A percentile compares a stretch with the other conserved stretches of the same genome.
phyloP scores from a whole-genome alignment of 2,329 filamentous ascomycete genomes.

The Dissoconium aciculare region DNA sequence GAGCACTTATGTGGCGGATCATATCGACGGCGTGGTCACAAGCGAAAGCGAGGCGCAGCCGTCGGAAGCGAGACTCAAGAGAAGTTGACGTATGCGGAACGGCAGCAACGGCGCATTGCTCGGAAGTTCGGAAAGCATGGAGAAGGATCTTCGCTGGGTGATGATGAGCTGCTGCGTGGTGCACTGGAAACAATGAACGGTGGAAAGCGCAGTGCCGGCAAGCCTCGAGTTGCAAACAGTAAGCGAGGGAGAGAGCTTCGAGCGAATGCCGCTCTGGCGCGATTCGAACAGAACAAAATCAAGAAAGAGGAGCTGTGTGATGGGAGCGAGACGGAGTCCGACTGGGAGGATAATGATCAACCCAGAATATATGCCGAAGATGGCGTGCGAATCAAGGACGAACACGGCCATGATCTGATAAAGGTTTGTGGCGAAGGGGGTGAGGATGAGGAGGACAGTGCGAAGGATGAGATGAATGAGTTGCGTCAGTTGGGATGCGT shows the following conservation, averaged over 20 bases:
- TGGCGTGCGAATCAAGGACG: constrained; percentile 47
- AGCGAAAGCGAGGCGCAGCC: constrained; percentile 31
- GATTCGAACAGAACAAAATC: constrained; percentile 43
- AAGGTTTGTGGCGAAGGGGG: constrained; percentile 61
- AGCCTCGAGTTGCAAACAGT: constrained; percentile 60
- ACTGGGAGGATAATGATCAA: constrained; percentile 22
- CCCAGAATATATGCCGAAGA: constrained; percentile 53
- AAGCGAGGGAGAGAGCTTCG: constrained; percentile 59
- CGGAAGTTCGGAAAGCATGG: constrained; percentile 78
- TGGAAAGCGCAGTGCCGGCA: constrained; percentile 45
- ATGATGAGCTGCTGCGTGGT: constrained; percentile 49
- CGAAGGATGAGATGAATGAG: constrained; percentile 50
- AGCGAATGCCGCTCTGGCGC: constrained; percentile 60
- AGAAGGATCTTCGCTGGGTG: constrained; percentile 53
- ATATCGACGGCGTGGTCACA: constrained; percentile 43
- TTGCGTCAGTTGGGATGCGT: constrained; percentile 35
- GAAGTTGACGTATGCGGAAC: constrained; percentile 51
- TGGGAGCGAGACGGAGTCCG: constrained; percentile 34
- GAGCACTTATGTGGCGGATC: constrained; percentile 70
- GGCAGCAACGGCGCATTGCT: constrained; percentile 54
- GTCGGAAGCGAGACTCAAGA: constrained; percentile 24
- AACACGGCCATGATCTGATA: constrained; percentile 50
- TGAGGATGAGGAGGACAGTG: constrained; percentile 37
- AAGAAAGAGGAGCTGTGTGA: constrained; percentile 26
- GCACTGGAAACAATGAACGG: constrained; percentile 43